Evolutionary conservation across 306 rosid species (phyloP).

Genomic region (Medicago ruthenica): DNA sequence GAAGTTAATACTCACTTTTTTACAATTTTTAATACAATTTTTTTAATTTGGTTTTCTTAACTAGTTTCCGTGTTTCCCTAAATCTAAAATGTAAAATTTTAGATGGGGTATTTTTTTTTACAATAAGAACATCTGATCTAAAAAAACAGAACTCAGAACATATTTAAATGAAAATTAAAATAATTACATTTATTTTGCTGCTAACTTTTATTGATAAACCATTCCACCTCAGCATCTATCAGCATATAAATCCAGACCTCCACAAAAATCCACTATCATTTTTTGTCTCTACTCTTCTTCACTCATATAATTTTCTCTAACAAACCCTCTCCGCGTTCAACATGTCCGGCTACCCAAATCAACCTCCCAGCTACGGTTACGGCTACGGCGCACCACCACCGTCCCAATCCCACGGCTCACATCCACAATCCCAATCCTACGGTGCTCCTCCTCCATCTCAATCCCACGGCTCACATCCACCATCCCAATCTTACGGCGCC

Average conservation of each 20-base stretch:
- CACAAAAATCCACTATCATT: neutral
- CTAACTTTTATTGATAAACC: no score
- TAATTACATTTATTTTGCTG: neutral
- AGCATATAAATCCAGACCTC: neutral
- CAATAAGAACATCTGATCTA: no score
- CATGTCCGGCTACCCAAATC: slow-evolving; percentile 48
- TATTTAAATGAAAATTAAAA: neutral
- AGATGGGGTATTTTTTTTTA: no score
- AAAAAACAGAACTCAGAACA: no score
- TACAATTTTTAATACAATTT: no score
- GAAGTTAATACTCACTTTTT: no score
- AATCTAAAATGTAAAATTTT: no score
- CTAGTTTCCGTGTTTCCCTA: no score
- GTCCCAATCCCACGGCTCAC: slow-evolving; percentile 28
- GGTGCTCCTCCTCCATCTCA: slow-evolving; percentile 1
- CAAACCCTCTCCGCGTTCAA: neutral
- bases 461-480: slow-evolving; percentile 28
- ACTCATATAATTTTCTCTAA: neutral
- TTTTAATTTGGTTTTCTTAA: no score
- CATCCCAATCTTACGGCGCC: slow-evolving; percentile 24
- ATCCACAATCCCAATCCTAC: slow-evolving; percentile 15
- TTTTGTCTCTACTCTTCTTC: neutral
- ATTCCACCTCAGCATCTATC: neutral
- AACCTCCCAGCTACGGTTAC: slow-evolving; percentile 32
- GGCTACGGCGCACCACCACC: slow-evolving; percentile 33